These are phyloP conservation scores for Nidularia pulvinata DNA, from an alignment of 768 basidiomycete genomes.

Conservation along the genomic window DNA sequence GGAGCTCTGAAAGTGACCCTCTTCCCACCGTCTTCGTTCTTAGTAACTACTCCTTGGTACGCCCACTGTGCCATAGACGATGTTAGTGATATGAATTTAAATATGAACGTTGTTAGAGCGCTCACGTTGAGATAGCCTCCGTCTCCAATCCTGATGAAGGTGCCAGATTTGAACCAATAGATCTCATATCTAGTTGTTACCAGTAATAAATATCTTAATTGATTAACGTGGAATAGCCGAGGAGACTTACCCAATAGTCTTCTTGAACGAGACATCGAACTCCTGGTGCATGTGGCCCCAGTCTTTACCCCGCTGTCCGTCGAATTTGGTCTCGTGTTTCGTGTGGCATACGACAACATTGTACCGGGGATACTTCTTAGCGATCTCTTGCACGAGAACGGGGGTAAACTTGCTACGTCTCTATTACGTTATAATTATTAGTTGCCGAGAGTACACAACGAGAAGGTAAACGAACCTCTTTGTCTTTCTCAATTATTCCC, in stretches of 20 bases:
- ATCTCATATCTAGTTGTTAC: slow-evolving; percentile 13
- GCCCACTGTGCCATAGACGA: slow-evolving; percentile 8
- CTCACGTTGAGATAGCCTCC: slow-evolving; percentile 20
- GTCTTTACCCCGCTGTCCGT: slow-evolving; percentile 14
- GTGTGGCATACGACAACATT: slow-evolving; percentile 18
- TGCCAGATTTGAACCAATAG: slow-evolving; percentile 16
- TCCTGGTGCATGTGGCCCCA: slow-evolving; percentile 21
- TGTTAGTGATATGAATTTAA: neutral
- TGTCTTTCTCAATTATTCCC: neutral
- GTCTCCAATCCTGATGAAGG: slow-evolving; percentile 12
- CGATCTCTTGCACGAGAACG: neutral
- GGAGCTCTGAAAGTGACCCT: neutral
- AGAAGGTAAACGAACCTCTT: neutral
- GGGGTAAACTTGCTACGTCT: neutral
- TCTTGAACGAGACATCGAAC: slow-evolving; percentile 10
- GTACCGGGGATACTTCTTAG: slow-evolving; percentile 2
- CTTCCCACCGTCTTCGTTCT: neutral
- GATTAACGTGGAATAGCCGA: neutral
- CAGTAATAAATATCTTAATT: neutral
- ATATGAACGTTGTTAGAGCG: neutral
- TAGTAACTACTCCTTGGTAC: slow-evolving; percentile 6
- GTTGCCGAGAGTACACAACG: neutral
- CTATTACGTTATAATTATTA: neutral
- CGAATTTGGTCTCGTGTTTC: slow-evolving; percentile 12
- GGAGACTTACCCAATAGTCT: slow-evolving; percentile 10